These are phyloP conservation scores for Coniochaeta sp. DNA, from an alignment of 2,329 filamentous ascomycete genomes.

Conservation along the genomic window DNA sequence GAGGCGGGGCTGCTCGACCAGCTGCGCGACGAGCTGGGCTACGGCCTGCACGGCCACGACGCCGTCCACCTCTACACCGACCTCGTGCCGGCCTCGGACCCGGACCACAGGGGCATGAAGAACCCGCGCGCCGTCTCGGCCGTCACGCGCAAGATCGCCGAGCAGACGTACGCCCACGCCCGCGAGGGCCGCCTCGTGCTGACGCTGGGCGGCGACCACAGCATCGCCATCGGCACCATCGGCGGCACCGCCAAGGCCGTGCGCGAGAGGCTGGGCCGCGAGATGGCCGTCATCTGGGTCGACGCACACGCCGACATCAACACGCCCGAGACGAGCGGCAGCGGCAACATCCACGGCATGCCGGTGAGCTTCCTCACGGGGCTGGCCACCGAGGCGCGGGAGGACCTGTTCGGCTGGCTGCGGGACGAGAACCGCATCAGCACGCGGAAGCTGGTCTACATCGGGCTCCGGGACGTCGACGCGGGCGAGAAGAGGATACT, in stretches of 20 bases:
- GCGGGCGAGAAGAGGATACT: constrained; percentile 89
- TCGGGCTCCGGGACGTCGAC: constrained; percentile 89
- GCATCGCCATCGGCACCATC: constrained; percentile 90
- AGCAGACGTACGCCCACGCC: constrained; percentile 84
- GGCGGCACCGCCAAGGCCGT: constrained; percentile 81
- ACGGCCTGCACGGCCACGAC: constrained; percentile 79
- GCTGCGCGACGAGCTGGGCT: constrained; percentile 77
- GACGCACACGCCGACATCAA: constrained; percentile 98
- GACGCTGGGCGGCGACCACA: constrained; percentile 93
- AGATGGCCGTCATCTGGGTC: constrained; percentile 96
- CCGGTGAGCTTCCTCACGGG: constrained; percentile 88
- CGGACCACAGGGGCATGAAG: constrained; percentile 88
- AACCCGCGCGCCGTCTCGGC: constrained; percentile 79
- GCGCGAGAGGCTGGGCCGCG: constrained; percentile 70
- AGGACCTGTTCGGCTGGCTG: constrained; percentile 88
- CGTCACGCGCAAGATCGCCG: constrained; percentile 71
- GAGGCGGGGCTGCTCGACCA: constrained; percentile 79
- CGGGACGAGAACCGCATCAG: constrained; percentile 62
- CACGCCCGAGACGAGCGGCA: constrained; percentile 80
- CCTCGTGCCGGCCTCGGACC: constrained; percentile 63
- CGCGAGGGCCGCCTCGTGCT: constrained; percentile 78
- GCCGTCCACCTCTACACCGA: constrained; percentile 76
- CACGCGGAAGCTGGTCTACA: constrained; percentile 88
- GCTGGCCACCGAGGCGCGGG: constrained; percentile 65
- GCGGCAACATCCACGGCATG: constrained; percentile 97